phyloP scores from a whole-genome alignment of 2,329 filamentous ascomycete genomes.

The Penicillium frequentans region DNA sequence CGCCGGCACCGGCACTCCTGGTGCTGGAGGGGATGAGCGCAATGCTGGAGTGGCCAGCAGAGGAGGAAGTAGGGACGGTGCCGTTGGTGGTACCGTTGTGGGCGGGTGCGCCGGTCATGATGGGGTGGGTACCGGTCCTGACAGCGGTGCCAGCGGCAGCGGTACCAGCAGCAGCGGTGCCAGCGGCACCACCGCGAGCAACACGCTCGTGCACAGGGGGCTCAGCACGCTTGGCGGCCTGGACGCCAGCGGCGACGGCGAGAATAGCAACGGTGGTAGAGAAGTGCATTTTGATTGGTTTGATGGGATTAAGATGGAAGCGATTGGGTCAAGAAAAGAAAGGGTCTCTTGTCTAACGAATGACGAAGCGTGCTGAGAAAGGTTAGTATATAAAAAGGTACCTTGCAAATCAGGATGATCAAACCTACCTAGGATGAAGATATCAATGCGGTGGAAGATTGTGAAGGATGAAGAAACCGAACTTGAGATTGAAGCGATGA shows the following conservation, averaged over 20 bases:
- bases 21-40: conserved; percentile 4
- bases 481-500: background rate
- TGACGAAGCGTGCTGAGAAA: conserved; percentile 14
- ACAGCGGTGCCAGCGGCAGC: background rate
- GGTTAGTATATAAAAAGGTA: conserved; percentile 4
- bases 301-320: conserved; percentile 7
- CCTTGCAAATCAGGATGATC: background rate
- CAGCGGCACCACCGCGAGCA: background rate
- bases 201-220: conserved; percentile 13
- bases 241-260: conserved; percentile 13
- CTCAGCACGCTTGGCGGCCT: conserved; percentile 15
- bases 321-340: conserved; percentile 15
- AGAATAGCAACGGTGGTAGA: conserved; percentile 21
- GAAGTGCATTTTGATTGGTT: conserved; percentile 31
- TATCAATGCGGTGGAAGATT: conserved; percentile 8
- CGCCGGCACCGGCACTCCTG: conserved; percentile 12
- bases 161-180: background rate
- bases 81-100: conserved; percentile 7
- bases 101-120: conserved; percentile 14
- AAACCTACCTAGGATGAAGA: conserved; percentile 8
- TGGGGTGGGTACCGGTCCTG: conserved; percentile 21
- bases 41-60: conserved; percentile 5
- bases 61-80: conserved; percentile 10
- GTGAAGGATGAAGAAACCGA: background rate
- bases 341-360: conserved; percentile 22